Percentiles rank a stretch among this genome's conserved stretches.
phyloP scores from a whole-genome alignment of 1,284 basidiomycete genomes.

The Puccinia horiana region DNA sequence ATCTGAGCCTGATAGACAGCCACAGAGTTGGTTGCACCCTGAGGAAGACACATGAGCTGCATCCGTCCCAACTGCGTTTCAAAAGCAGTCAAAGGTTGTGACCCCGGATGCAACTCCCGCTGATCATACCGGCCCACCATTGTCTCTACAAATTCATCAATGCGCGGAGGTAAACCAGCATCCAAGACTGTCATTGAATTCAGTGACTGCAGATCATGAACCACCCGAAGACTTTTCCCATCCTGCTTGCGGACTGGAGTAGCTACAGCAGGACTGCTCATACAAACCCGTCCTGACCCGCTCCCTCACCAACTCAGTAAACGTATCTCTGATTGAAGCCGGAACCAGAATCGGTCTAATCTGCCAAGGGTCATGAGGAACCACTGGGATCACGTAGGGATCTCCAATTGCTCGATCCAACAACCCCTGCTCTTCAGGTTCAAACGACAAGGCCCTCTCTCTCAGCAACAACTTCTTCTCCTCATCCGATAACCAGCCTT shows the following conservation, averaged over 20 bases:
- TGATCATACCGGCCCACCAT: slow-evolving; percentile 18
- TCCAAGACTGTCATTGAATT: neutral
- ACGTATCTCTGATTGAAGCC: neutral
- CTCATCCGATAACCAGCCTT: too few species aligned
- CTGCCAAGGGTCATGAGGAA: neutral
- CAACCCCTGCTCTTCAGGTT: neutral
- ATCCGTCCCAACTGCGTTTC: slow-evolving; percentile 1
- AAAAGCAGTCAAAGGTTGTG: slow-evolving; percentile 14
- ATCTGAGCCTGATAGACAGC: slow-evolving; percentile 37
- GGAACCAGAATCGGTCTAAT: neutral
- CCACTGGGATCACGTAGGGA: neutral
- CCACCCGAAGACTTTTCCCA: neutral
- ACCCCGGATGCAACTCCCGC: neutral
- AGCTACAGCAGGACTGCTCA: neutral
- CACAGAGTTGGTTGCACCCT: slow-evolving; percentile 27
- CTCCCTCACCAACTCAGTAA: neutral
- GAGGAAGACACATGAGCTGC: slow-evolving; percentile 15
- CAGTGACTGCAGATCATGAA: neutral
- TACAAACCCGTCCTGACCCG: neutral
- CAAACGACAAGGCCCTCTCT: too few species aligned
- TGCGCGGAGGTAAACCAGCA: neutral
- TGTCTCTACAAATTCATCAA: neutral
- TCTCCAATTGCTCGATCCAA: neutral
- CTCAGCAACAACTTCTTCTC: too few species aligned
- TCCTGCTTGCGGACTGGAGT: neutral